Evolutionary conservation across 2,329 filamentous ascomycete genomes (phyloP), one percentile per base, ranked within the genome.

Genomic region (Chrysoporthe austroafricana): DNA sequence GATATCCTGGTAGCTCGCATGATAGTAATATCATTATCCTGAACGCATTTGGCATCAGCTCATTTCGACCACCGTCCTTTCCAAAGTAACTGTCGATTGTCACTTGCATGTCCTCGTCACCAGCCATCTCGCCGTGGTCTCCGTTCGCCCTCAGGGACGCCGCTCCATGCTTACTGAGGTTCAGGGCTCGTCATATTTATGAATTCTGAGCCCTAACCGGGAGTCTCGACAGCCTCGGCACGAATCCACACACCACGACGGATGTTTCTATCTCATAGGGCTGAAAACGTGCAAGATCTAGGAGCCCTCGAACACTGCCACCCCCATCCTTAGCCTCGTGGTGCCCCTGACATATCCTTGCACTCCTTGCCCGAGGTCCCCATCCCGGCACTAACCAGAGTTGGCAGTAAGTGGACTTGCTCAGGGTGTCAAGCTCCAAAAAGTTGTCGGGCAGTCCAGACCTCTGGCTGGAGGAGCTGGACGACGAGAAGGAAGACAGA

Each of bases 261-360:
- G 32, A 7, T n/a, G 26, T 57, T 59, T 48, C 11, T 3, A 60
- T 8, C 26, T 50, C 16, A 9, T 64, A 69, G 65, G 68, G 68
- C 68, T 65, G 68, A 68, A 64, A 63, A 65, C 57, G 61, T 60
- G 48, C 43, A 13, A 66, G 54, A 62, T 66, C 46, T 39, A 66
- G 67, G 39, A 66, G 48, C 63, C 59, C 44, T 54, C 59, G 52
- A 61, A 58, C 68, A 69, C 68, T 69, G 68, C 68, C 68, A 69
- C 65, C 65, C 65, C 65, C 68, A 65, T 65, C 62, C 32, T 4
- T 16, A 18, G 48, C 42, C 60, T 64, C 57, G 39, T 64, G 67
- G 63, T 62, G 54, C 54, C 67, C 67, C 62, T 67, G 67, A 44
- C 32, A n/a, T n/a, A 21, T 34, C 39, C 21, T 52, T 62, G 46